Percentiles rank a stretch among this genome's conserved stretches.
Conservation (phyloP, 768 basidiomycete species). For the Hygrophorus russula region DNA sequence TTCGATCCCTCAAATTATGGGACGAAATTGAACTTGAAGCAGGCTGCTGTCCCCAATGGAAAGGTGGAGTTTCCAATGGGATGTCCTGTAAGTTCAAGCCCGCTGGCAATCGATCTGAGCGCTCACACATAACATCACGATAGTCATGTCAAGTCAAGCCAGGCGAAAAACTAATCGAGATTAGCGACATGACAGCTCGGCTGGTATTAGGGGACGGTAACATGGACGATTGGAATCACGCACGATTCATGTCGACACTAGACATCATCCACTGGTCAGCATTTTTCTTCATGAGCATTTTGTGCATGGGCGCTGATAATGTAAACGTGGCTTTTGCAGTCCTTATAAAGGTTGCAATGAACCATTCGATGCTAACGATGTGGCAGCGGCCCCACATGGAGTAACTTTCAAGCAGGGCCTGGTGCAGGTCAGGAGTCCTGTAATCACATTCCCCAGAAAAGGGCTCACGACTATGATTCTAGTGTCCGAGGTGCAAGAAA, state of each 20-base stretch:
- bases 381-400: conserved; percentile 11
- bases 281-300: not conserved
- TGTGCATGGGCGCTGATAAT: not conserved
- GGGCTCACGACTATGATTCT: not conserved
- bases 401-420: conserved; percentile 8
- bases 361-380: conserved; percentile 11
- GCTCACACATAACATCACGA: not conserved
- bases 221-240: conserved; percentile 14
- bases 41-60: not conserved
- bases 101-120: no score
- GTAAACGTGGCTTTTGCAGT: conserved; percentile 3
- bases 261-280: conserved; percentile 13
- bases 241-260: conserved; percentile 10
- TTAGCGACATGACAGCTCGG: conserved; percentile 10
- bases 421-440: conserved; percentile 6
- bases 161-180: conserved; percentile 9
- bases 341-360: conserved; percentile 15
- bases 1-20: conserved; percentile 10
- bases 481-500: conserved; percentile 12
- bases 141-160: conserved; percentile 10
- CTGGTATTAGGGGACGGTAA: conserved; percentile 12
- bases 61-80: conserved; percentile 12
- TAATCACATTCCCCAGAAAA: not conserved
- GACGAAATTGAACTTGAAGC: conserved; percentile 1
- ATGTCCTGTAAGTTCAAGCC: conserved; percentile 9